Base-by-base conservation (phyloP, 495 filamentous ascomycete species). In the Aspergillus diversus region DNA sequence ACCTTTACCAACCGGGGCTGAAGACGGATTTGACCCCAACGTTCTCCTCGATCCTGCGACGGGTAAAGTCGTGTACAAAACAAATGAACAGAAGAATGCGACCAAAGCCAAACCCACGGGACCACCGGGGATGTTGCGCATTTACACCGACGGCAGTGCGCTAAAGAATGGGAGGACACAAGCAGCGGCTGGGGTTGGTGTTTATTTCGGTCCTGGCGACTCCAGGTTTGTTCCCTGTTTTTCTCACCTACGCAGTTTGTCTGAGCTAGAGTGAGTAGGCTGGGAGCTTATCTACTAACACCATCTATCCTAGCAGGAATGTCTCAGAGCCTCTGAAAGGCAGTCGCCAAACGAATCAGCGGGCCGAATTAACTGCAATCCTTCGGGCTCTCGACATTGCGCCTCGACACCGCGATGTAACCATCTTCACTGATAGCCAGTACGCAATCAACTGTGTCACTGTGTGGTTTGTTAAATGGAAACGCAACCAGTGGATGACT, bases 361-460 rank as follows among this genome's bases (percentile, higher is more conserved):
- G 95, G 5, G 95, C 95, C 15, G 95, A 99, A 74, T 80, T 99
- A 57, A 93, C 92, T 4, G 95, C 93, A 0, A 89, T 97, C 63
- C 79, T 90, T 5, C 89, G 94, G 55, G 91, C 92, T 7, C 83
- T 99, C 31, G 87, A 97, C 68, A 85, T 87, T 32, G 84, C 91
- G 3, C 88, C 90, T 7, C 78, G 82, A 59, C 81, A 87, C 71
- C 76, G 82, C 59, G 78, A 86, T 54, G 80, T 92, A 13, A 81
- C 84, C 37, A 92, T 98, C 66, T 83, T 89, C 68, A 90, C 89
- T 15, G 95, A 97, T 75, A 92, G 88, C 69, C 86, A 86, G 60
- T 99, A 98, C 75, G 81, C 90, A 9, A 97, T 97, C 73, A 85
- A 92, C 63, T 97, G 94, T 70, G 86, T 91, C n/a, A 97, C 90